A percentile compares a stretch with the other conserved stretches of the same genome.
Conservation (phyloP, 257 asterid genomes). For the Echites panduratus region DNA sequence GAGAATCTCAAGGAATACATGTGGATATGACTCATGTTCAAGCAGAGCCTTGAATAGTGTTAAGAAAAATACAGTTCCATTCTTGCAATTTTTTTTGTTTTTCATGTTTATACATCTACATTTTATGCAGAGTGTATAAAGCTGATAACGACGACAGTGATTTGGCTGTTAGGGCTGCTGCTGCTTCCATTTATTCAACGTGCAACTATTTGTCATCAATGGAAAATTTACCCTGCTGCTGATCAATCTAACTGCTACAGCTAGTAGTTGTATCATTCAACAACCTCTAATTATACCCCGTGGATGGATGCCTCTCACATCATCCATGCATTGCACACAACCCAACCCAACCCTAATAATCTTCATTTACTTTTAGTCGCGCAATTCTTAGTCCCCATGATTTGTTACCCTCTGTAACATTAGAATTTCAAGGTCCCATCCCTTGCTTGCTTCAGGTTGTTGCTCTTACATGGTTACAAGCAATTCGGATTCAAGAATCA, state of each 20-base stretch:
- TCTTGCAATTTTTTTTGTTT: not conserved
- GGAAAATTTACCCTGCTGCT: slow-evolving; percentile 46
- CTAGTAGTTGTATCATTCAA: slow-evolving; percentile 7
- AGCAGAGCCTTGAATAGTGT: not conserved
- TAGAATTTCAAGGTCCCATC: not conserved
- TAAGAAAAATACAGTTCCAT: no score
- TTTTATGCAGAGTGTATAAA: slow-evolving; percentile 41
- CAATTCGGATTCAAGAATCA: not conserved
- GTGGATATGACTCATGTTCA: not conserved
- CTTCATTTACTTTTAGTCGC: not conserved
- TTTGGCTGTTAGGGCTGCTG: slow-evolving; percentile 73
- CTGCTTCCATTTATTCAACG: slow-evolving; percentile 90
- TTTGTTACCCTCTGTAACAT: slow-evolving; percentile 3
- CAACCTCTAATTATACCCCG: slow-evolving; percentile 4
- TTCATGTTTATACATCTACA: not conserved
- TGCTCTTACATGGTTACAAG: not conserved
- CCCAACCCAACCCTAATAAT: no score
- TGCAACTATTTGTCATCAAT: slow-evolving; percentile 68
- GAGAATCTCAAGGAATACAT: not conserved
- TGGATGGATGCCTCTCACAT: not conserved
- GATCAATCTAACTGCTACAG: slow-evolving; percentile 12
- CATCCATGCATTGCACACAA: not conserved
- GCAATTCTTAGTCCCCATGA: not conserved
- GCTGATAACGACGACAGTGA: slow-evolving; percentile 43
- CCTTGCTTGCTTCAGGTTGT: not conserved